phyloP scores from a whole-genome alignment of 1,284 basidiomycete species.

The Meira nashicola region DNA sequence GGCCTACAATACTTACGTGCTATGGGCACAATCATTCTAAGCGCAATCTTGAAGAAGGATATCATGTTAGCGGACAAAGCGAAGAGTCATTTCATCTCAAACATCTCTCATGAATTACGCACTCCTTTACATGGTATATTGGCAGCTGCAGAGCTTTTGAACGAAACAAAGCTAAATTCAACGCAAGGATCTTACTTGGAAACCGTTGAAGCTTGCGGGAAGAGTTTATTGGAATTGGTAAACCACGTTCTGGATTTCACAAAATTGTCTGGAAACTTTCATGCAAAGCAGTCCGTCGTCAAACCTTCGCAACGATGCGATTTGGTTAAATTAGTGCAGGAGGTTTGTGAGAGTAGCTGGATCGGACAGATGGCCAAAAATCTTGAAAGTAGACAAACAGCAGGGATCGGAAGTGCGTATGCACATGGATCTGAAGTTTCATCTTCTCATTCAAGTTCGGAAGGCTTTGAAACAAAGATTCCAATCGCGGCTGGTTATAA shows the following conservation, averaged over 20 bases:
- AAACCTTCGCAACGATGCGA: slow-evolving; percentile 55
- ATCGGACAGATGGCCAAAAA: slow-evolving; percentile 78
- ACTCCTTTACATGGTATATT: slow-evolving; percentile 61
- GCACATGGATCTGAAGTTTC: slow-evolving; percentile 58
- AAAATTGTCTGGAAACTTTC: slow-evolving; percentile 73
- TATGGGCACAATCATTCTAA: slow-evolving; percentile 84
- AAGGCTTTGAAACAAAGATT: slow-evolving; percentile 13
- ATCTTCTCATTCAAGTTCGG: slow-evolving; percentile 22
- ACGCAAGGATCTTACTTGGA: slow-evolving; percentile 81
- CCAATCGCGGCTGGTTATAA: neutral
- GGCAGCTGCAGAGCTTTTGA: slow-evolving; percentile 80
- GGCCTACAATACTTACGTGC: slow-evolving; percentile 86
- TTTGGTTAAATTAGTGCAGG: slow-evolving; percentile 82
- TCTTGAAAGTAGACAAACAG: slow-evolving; percentile 53
- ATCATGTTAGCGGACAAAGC: slow-evolving; percentile 93
- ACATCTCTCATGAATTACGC: slow-evolving; percentile 79
- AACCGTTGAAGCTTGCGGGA: slow-evolving; percentile 58
- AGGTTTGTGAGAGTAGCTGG: slow-evolving; percentile 91
- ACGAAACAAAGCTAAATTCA: slow-evolving; percentile 73
- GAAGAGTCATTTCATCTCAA: slow-evolving; percentile 78
- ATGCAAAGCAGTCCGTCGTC: slow-evolving; percentile 44
- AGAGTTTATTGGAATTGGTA: slow-evolving; percentile 62
- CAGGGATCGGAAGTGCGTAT: slow-evolving; percentile 84
- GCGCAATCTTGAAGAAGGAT: slow-evolving; percentile 82
- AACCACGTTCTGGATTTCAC: slow-evolving; percentile 97